These are phyloP conservation scores for Naganishia vaughanmartiniae DNA, from an alignment of 768 basidiomycete species.

Conservation along the genomic window DNA sequence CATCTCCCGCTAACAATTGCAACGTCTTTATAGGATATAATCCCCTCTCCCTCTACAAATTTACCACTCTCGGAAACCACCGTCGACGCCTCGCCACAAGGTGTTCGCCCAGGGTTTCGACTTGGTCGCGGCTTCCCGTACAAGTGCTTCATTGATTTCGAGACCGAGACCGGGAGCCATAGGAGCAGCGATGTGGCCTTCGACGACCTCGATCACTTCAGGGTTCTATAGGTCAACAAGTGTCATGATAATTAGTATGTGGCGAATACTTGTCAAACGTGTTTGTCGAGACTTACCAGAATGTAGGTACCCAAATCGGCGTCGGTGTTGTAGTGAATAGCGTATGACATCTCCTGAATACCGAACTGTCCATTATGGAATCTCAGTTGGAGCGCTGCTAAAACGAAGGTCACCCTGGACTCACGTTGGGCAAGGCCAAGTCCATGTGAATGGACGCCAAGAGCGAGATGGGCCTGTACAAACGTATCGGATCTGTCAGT, in stretches of 20 bases:
- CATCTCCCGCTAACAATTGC: no score
- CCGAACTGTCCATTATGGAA: constrained; percentile 37
- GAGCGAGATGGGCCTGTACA: constrained; percentile 23
- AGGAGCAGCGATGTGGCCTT: constrained; percentile 59
- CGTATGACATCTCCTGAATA: constrained; percentile 33
- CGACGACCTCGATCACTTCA: constrained; percentile 59
- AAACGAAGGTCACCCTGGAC: constrained; percentile 61
- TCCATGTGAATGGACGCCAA: constrained; percentile 23
- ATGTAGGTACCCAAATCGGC: constrained; percentile 49
- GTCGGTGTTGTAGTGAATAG: constrained; percentile 43
- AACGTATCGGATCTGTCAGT: not conserved
- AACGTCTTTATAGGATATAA: not conserved
- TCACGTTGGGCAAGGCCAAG: constrained; percentile 60
- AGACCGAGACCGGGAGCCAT: constrained; percentile 64
- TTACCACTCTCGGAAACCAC: constrained; percentile 48
- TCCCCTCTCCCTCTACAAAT: not conserved
- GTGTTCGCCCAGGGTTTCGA: constrained; percentile 49
- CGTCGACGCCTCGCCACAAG: constrained; percentile 48
- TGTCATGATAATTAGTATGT: not conserved
- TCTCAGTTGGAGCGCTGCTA: constrained; percentile 56
- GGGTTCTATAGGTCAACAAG: constrained; percentile 36
- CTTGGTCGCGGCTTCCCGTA: constrained; percentile 48
- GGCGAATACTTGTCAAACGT: no score
- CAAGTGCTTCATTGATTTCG: constrained; percentile 62
- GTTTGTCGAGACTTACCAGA: not conserved